Conservation (phyloP, 352 stramenopile species). For the Hyaloperonospora arabidopsidis region DNA sequence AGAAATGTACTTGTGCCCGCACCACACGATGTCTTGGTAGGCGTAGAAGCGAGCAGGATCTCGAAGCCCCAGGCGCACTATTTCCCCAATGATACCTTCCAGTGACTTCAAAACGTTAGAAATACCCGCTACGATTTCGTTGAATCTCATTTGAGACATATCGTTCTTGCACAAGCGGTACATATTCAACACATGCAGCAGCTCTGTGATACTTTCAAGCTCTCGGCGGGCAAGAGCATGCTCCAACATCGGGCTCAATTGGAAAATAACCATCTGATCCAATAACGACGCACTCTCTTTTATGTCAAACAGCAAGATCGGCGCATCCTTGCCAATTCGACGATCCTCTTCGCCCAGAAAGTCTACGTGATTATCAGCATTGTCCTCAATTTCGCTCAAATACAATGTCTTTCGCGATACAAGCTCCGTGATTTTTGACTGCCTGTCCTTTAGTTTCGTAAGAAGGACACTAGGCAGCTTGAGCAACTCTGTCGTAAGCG, state of each 20-base stretch:
- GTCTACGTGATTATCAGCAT: slow-evolving; percentile 41
- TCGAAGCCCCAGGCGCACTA: slow-evolving; percentile 48
- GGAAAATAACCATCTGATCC: slow-evolving; percentile 64
- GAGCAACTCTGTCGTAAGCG: slow-evolving; percentile 56
- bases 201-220: slow-evolving; percentile 42
- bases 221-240: slow-evolving; percentile 60
- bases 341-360: slow-evolving; percentile 50
- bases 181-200: slow-evolving; percentile 56
- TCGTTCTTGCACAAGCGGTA: slow-evolving; percentile 24
- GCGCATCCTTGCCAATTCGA: slow-evolving; percentile 62
- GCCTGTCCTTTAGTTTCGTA: slow-evolving; percentile 51
- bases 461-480: slow-evolving; percentile 57
- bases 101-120: slow-evolving; percentile 32
- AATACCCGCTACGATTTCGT: slow-evolving; percentile 25
- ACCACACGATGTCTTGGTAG: slow-evolving; percentile 85
- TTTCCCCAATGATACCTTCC: slow-evolving; percentile 45
- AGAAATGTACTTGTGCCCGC: slow-evolving; percentile 49
- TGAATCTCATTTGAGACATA: slow-evolving; percentile 14
- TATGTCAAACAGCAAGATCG: slow-evolving; percentile 78
- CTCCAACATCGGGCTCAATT: slow-evolving; percentile 70
- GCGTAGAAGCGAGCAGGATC: slow-evolving; percentile 58
- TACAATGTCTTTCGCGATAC: slow-evolving; percentile 72
- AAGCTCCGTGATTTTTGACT: slow-evolving; percentile 39
- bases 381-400: slow-evolving; percentile 57
- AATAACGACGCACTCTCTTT: slow-evolving; percentile 59